Percentiles rank a stretch among this genome's conserved stretches.
These are phyloP conservation scores for Candida golubevii DNA, from an alignment of 805 yeast genomes.

Conservation along the genomic window DNA sequence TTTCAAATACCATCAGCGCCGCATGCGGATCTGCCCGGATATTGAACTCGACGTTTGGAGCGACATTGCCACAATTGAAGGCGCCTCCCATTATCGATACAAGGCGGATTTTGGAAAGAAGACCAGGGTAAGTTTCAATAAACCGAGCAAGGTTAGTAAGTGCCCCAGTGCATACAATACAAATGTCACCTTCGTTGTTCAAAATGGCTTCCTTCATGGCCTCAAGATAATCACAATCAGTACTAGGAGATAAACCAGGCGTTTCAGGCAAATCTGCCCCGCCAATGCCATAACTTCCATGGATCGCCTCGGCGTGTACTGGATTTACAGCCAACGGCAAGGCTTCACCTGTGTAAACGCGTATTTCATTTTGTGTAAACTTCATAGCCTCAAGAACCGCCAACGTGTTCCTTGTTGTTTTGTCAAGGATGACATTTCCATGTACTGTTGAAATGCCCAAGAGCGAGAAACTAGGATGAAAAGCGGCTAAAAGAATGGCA, in stretches of 20 bases:
- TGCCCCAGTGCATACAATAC: slow-evolving; percentile 73
- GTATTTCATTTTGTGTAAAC: slow-evolving; percentile 40
- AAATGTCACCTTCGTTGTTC: slow-evolving; percentile 43
- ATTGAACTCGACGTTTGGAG: slow-evolving; percentile 68
- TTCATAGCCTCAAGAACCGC: slow-evolving; percentile 59
- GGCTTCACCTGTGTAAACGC: slow-evolving; percentile 64
- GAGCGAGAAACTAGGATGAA: slow-evolving; percentile 54
- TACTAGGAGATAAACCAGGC: slow-evolving; percentile 29
- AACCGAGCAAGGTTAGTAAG: slow-evolving; percentile 66
- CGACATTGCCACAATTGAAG: slow-evolving; percentile 46
- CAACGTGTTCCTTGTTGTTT: slow-evolving; percentile 67
- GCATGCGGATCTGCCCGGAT: slow-evolving; percentile 74
- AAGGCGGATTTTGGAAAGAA: slow-evolving; percentile 43
- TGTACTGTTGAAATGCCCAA: slow-evolving; percentile 72
- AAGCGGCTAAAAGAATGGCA: slow-evolving; percentile 62
- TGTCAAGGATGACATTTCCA: slow-evolving; percentile 62
- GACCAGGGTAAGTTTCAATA: slow-evolving; percentile 50
- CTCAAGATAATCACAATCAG: slow-evolving; percentile 27
- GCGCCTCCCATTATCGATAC: slow-evolving; percentile 80
- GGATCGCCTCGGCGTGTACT: slow-evolving; percentile 56
- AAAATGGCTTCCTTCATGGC: slow-evolving; percentile 43
- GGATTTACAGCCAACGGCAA: slow-evolving; percentile 52
- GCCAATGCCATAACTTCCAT: slow-evolving; percentile 73
- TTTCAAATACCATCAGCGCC: slow-evolving; percentile 52
- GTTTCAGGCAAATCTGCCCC: slow-evolving; percentile 59